Conservation (phyloP, 495 filamentous ascomycete species). For the Monascus purpureus region DNA sequence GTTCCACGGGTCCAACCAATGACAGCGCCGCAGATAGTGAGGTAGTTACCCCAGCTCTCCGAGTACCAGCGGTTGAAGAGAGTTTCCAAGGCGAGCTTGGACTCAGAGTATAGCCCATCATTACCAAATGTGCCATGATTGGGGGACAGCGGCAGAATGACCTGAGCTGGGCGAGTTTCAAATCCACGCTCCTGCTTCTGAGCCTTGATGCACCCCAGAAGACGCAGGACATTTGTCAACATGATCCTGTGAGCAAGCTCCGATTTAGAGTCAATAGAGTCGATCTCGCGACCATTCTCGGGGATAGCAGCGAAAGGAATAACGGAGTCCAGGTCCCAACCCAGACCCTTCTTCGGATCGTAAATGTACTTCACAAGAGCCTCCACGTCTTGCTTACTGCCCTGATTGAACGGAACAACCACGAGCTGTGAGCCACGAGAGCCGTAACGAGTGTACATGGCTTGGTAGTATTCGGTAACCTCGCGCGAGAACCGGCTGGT, state of each 20-base stretch:
- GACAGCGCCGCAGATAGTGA: conserved; percentile 96
- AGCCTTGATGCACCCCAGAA: conserved; percentile 79
- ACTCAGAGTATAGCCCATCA: conserved; percentile 96
- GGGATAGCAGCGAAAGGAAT: conserved; percentile 96
- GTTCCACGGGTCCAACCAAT: conserved; percentile 99
- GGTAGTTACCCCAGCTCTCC: conserved; percentile 93
- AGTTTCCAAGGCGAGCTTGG: conserved; percentile 91
- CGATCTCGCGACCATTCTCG: conserved; percentile 95
- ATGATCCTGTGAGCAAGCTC: conserved; percentile 98
- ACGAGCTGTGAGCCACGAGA: conserved; percentile 90
- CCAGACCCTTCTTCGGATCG: conserved; percentile 88
- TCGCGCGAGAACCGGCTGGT: conserved; percentile 93
- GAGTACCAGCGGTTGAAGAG: conserved; percentile 98
- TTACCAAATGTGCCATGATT: conserved; percentile 98
- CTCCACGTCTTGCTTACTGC: conserved; percentile 93
- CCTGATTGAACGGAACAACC: conserved; percentile 98
- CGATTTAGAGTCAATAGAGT: conserved; percentile 93
- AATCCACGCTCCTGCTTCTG: conserved; percentile 79
- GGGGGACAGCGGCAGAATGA: conserved; percentile 88
- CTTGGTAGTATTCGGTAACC: conserved; percentile 98
- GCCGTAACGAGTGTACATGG: conserved; percentile 91
- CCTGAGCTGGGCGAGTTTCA: conserved; percentile 90
- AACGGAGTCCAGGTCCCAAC: conserved; percentile 95
- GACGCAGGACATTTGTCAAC: conserved; percentile 89
- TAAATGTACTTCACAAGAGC: conserved; percentile 92